A percentile compares a stretch with the other conserved stretches of the same genome.
Evolutionary conservation across 495 filamentous ascomycete genomes (phyloP).

Genomic region (Thozetella sp.): DNA sequence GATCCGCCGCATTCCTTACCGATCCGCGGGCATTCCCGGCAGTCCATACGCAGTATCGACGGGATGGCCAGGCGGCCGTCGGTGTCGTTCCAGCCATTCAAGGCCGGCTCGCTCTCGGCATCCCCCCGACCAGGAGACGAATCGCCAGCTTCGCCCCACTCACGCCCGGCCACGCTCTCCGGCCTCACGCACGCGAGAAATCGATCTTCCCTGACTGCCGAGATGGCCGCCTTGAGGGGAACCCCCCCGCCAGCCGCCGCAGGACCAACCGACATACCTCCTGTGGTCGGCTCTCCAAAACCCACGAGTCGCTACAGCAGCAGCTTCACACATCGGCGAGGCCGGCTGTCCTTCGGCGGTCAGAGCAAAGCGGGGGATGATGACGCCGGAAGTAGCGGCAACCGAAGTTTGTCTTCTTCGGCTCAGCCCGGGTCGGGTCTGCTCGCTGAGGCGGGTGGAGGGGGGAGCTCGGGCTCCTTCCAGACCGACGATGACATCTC

Average conservation of each 20-base stretch:
- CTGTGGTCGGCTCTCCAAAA: constrained; percentile 57
- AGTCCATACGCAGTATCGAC: constrained; percentile 47
- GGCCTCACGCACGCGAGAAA: constrained; percentile 65
- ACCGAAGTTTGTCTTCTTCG: constrained; percentile 81
- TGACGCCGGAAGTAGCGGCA: constrained; percentile 84
- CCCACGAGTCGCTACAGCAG: constrained; percentile 83
- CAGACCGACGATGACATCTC: constrained; percentile 89
- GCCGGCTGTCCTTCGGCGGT: constrained; percentile 72
- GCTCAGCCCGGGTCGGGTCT: constrained; percentile 86
- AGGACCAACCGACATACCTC: constrained; percentile 54
- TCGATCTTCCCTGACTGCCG: constrained; percentile 64
- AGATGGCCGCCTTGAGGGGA: constrained; percentile 64
- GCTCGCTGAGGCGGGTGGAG: constrained; percentile 70
- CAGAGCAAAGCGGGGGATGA: constrained; percentile 71
- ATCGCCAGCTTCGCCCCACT: constrained; percentile 61
- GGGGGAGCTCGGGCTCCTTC: constrained; percentile 75
- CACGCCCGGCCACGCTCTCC: constrained; percentile 48
- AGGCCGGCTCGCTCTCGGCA: constrained; percentile 89
- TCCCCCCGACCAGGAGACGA: constrained; percentile 63
- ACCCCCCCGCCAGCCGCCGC: constrained; percentile 39
- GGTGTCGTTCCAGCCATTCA: constrained; percentile 91
- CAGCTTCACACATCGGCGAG: constrained; percentile 67
- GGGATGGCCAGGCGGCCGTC: constrained; percentile 64
- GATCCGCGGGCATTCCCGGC: constrained; percentile 28
- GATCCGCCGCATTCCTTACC: constrained; percentile 45